Base-by-base conservation (phyloP, 1,139 yeast species). In the Waltiozyma sp. region DNA sequence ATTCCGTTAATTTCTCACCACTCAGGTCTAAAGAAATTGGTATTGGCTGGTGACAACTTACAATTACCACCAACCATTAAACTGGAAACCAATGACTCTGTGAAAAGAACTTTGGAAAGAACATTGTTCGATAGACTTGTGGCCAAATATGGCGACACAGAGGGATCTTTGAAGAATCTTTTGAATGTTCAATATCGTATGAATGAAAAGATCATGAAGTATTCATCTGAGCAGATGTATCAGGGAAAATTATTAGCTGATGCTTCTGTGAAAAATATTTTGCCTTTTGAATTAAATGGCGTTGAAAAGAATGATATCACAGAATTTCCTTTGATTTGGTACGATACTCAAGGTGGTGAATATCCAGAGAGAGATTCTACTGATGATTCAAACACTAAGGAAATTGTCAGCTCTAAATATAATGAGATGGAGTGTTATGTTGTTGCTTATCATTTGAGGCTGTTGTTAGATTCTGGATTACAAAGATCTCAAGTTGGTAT, bases 271-370 rank as follows among this genome's bases (percentile, higher is more conserved):
- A 70, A 71, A 9, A 56, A 64, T 15, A 73, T 76, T 23, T 58
- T 65, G 2, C 65, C 88, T 11, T 51, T 62, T 1, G 95, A 86
- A 53, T 56, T 91, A 21, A 66, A 71, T 0, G 64, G 66, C 8
- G 81, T 77, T 4, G 66, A 63, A n/a, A 56, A 58, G 8, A 62
- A 59, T 38, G 73, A 69, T 15, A 43, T 68, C 18, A 70, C 79
- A 0, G 58, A 55, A 2, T 46, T 64, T 2, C 72, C 76, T 1
- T 60, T 78, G 1, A 65, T 87, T 2, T 89, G 96, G 95, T 79
- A 81, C 52, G 97, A 89, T 55, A 89, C 97, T 0, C 93, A 86
- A 60, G 94, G 94, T n/a, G 95, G 91, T 4, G 86, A 81, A 38
- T 84, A 69, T 51, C 80, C 76, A 2, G 91, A 83, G 50, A 67